Conservation (phyloP, 1,139 yeast genomes). For the Scheffersomyces titani region DNA sequence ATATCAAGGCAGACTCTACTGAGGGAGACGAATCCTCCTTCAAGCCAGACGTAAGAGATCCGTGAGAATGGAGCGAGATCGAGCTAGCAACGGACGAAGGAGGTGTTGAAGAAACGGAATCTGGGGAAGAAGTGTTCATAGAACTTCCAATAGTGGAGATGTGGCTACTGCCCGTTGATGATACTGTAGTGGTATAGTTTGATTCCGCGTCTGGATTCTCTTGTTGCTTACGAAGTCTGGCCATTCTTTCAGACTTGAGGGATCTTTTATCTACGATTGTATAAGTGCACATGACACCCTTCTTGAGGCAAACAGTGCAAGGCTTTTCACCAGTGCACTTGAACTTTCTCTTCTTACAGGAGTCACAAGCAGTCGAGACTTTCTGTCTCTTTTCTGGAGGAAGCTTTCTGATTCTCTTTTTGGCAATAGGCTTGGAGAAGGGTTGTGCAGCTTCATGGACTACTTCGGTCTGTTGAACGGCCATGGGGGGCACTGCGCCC, state of each 20-base stretch:
- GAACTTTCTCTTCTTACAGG: slow-evolving; percentile 12
- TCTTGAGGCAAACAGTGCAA: slow-evolving; percentile 10
- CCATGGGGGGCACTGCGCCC: neutral
- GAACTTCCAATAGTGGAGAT: neutral
- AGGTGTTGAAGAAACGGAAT: neutral
- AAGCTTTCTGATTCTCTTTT: slow-evolving; percentile 8
- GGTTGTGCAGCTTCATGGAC: neutral
- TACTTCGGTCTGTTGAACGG: neutral
- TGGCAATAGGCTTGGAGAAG: neutral
- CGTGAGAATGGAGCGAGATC: neutral
- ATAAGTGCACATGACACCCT: slow-evolving; percentile 11
- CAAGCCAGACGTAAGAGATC: neutral
- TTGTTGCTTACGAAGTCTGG: slow-evolving; percentile 5
- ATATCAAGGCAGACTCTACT: neutral
- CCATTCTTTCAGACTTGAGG: slow-evolving; percentile 27
- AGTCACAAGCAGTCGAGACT: slow-evolving; percentile 15
- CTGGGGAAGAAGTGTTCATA: neutral
- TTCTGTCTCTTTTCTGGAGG: slow-evolving; percentile 13
- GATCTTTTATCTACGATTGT: slow-evolving; percentile 14
- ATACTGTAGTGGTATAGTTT: neutral
- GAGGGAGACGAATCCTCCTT: neutral
- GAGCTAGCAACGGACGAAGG: neutral
- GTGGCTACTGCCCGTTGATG: neutral
- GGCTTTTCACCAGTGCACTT: slow-evolving; percentile 14
- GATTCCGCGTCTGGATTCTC: neutral